These are phyloP conservation scores for Penicillium sp. DNA, from an alignment of 2,329 filamentous ascomycete species.

Conservation along the genomic window DNA sequence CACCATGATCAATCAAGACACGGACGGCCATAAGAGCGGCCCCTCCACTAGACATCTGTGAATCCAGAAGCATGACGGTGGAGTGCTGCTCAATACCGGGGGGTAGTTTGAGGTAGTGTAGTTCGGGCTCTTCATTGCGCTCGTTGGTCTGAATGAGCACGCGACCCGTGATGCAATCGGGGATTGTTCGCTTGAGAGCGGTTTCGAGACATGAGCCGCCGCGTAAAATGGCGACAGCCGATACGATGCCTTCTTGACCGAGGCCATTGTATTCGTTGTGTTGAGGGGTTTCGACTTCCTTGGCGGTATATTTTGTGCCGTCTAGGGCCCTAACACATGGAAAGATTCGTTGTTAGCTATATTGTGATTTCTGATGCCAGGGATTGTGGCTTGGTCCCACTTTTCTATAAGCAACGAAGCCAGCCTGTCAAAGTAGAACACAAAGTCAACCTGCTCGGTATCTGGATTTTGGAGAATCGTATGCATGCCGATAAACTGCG, in stretches of 20 bases:
- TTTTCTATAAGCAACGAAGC: constrained; percentile 82
- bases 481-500: constrained; percentile 85
- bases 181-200: constrained; percentile 85
- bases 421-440: constrained; percentile 95
- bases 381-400: constrained; percentile 32
- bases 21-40: constrained; percentile 90
- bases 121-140: constrained; percentile 84
- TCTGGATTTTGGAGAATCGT: constrained; percentile 84
- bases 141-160: constrained; percentile 89
- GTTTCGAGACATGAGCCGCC: constrained; percentile 89
- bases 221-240: constrained; percentile 85
- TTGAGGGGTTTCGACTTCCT: constrained; percentile 71
- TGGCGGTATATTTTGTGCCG: constrained; percentile 71
- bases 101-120: constrained; percentile 86
- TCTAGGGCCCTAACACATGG: constrained; percentile 69
- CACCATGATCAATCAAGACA: constrained; percentile 93
- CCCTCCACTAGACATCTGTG: constrained; percentile 93
- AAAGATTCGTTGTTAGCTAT: constrained; percentile 8
- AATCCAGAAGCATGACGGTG: constrained; percentile 84
- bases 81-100: constrained; percentile 74
- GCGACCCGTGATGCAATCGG: constrained; percentile 87
- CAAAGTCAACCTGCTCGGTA: constrained; percentile 85
- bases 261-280: constrained; percentile 74
- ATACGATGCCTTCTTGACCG: constrained; percentile 72
- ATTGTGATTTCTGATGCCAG: neutral